Conservation (phyloP, 768 basidiomycete genomes). For the Rhodotorula graminis region DNA sequence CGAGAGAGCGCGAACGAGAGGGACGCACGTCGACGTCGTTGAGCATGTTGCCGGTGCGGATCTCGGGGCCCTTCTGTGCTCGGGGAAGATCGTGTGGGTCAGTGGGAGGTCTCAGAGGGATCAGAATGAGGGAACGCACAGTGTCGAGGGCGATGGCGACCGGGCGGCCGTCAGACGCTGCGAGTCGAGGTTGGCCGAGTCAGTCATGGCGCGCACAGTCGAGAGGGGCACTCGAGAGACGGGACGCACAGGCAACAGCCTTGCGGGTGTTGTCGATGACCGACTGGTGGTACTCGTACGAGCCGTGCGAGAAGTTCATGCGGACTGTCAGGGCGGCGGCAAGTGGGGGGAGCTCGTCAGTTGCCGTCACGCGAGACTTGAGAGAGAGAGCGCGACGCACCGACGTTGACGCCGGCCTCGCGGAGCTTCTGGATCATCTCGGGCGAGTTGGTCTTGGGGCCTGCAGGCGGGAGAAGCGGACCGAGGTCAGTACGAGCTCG, state of each 20-base stretch:
- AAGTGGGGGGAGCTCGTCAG: constrained; percentile 1
- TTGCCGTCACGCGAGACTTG: neutral
- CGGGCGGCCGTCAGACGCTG: constrained; percentile 72
- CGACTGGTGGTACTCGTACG: constrained; percentile 96
- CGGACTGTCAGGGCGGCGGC: constrained; percentile 78
- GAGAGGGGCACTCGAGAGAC: neutral
- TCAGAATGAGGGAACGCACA: constrained; percentile 49
- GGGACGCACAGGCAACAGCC: constrained; percentile 67
- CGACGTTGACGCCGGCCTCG: constrained; percentile 93
- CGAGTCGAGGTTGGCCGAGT: constrained; percentile 39
- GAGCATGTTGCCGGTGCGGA: constrained; percentile 90
- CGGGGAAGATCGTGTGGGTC: constrained; percentile 1
- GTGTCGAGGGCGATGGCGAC: constrained; percentile 98
- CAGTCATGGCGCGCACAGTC: neutral
- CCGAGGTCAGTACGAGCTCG: neutral
- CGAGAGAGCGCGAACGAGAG: constrained; percentile 5
- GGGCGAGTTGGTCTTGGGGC: constrained; percentile 87
- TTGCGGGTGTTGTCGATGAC: constrained; percentile 96
- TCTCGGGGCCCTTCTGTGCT: constrained; percentile 93
- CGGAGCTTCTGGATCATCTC: constrained; percentile 80
- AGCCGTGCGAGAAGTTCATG: constrained; percentile 99
- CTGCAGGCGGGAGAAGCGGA: constrained; percentile 48
- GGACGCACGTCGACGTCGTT: constrained; percentile 72
- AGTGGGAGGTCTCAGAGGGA: neutral
- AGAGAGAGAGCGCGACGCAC: constrained; percentile 53